Base-by-base conservation (phyloP, 164 flowering plant genomes). In the Umbilicus rupestris region DNA sequence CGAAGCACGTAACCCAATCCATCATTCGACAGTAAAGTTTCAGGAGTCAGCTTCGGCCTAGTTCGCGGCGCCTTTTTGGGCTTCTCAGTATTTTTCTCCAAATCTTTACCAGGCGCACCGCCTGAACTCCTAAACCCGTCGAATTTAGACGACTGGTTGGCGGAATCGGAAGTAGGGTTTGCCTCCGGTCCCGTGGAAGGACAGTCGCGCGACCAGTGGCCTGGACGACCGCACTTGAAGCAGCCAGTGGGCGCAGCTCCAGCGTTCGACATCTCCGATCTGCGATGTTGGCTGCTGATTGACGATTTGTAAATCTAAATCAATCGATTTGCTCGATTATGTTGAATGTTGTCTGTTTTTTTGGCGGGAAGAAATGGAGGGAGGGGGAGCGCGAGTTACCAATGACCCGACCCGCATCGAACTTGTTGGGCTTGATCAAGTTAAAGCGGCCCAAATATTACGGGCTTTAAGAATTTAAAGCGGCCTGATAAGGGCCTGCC, bases 131-230 rank as follows among this genome's bases (percentile, higher is more conserved):
- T n/a, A n/a, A n/a, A n/a, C n/a, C n/a, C n/a, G n/a, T n/a, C n/a
- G n/a, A n/a, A n/a, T n/a, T n/a, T n/a, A n/a, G n/a, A n/a, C n/a
- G n/a, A n/a, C n/a, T n/a, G n/a, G n/a, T n/a, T n/a, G n/a, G n/a
- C n/a, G n/a, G n/a, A n/a, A n/a, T 35, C 35, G n/a, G 75, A 46
- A 58, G 70, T 68, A 46, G 82, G 68, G 66, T 35, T 71, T n/a
- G 82, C 62, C 69, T 74, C 64, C 28, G 76, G 19, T 15, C 68
- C 63, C 24, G 82, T 74, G 44, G 80, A 78, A 28, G 92, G 89
- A 65, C 99, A 94, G 78, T 94, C 97, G 35, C 99, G 90, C 0
- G 96, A 85, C 98, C 98, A 94, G 76, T 94, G 98, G 35, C 98
- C 98, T 1, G 98, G 97, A 1, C 88, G 85, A 26, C 98, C 98